These are phyloP conservation scores for Aspergillaceae sp. DNA, from an alignment of 2,329 filamentous ascomycete species.

Conservation along the genomic window DNA sequence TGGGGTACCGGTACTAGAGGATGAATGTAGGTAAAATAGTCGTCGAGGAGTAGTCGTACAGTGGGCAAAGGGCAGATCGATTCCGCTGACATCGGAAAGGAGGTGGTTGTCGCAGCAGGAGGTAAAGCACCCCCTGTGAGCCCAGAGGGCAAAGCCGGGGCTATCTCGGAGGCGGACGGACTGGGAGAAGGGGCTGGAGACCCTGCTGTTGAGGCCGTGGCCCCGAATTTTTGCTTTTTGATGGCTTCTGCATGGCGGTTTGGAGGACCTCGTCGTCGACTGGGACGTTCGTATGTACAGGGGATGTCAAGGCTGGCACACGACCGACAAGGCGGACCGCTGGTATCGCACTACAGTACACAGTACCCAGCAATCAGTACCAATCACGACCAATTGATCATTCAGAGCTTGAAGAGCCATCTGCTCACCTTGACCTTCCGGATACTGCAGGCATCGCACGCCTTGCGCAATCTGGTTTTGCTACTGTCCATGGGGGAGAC, in stretches of 20 bases:
- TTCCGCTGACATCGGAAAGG: constrained; percentile 42
- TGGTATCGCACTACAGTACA: constrained; percentile 51
- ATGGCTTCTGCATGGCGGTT: constrained; percentile 60
- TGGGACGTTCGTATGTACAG: constrained; percentile 58
- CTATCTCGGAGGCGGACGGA: constrained; percentile 35
- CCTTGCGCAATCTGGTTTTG: constrained; percentile 40
- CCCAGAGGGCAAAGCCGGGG: constrained; percentile 30
- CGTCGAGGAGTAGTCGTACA: constrained; percentile 35
- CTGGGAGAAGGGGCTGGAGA: constrained; percentile 29
- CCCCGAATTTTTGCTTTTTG: constrained; percentile 50
- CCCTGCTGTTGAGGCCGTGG: constrained; percentile 21
- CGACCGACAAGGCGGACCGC: constrained; percentile 57
- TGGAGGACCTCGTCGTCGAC: constrained; percentile 55
- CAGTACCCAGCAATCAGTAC: constrained; percentile 1
- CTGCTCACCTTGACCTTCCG: constrained; percentile 45
- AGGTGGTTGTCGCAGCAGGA: constrained; percentile 16
- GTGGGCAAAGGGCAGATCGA: constrained; percentile 37
- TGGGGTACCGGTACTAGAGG: constrained; percentile 40
- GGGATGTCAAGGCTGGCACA: constrained; percentile 58
- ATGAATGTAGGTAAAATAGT: constrained; percentile 43
- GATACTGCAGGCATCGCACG: constrained; percentile 46
- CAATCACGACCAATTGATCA: background rate
- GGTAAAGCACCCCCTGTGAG: constrained; percentile 16
- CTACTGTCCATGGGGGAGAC: constrained; percentile 25
- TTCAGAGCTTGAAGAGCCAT: constrained; percentile 1